Percentiles rank a stretch among this genome's conserved stretches.
Evolutionary conservation across 2,329 filamentous ascomycete species (phyloP).

Genomic region (Fusarium vanettenii): DNA sequence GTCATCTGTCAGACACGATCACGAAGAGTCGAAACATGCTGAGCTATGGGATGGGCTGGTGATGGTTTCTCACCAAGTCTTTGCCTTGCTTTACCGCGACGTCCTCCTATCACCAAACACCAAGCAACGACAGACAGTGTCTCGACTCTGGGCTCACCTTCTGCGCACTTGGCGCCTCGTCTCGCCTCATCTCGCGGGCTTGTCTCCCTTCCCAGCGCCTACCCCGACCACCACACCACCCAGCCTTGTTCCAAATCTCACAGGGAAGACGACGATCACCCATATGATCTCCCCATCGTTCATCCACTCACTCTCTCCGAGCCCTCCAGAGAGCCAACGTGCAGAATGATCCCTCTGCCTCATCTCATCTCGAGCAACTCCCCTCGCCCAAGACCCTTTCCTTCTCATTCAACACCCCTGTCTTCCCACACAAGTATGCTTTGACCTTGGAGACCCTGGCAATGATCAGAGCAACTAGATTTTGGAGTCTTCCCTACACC

Average conservation of each 20-base stretch:
- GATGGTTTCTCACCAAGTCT: neutral
- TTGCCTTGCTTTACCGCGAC: neutral
- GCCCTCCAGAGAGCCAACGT: slow-evolving; percentile 12
- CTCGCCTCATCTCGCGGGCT: slow-evolving; percentile 30
- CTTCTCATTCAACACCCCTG: slow-evolving; percentile 30
- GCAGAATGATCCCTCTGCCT: slow-evolving; percentile 4
- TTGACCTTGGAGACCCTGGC: slow-evolving; percentile 32
- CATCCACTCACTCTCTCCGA: slow-evolving; percentile 25
- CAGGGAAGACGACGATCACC: slow-evolving; percentile 41
- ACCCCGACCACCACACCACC: slow-evolving; percentile 18
- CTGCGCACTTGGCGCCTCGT: slow-evolving; percentile 19
- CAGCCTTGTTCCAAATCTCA: slow-evolving; percentile 32
- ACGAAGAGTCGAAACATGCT: slow-evolving; percentile 23
- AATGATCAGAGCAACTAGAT: slow-evolving; percentile 23
- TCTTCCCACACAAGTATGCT: slow-evolving; percentile 25
- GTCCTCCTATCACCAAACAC: slow-evolving; percentile 1
- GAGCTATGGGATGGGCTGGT: slow-evolving; percentile 5
- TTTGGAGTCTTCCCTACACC: slow-evolving; percentile 17
- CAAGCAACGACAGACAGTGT: slow-evolving; percentile 6
- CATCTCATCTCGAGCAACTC: slow-evolving; percentile 37
- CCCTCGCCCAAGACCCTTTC: neutral
- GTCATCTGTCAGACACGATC: slow-evolving; percentile 10
- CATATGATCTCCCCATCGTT: slow-evolving; percentile 39
- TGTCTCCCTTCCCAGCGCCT: slow-evolving; percentile 13
- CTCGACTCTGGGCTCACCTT: slow-evolving; percentile 15